Evolutionary conservation across 768 basidiomycete genomes (phyloP).

Genomic region (Boletus vinaceobasis): DNA sequence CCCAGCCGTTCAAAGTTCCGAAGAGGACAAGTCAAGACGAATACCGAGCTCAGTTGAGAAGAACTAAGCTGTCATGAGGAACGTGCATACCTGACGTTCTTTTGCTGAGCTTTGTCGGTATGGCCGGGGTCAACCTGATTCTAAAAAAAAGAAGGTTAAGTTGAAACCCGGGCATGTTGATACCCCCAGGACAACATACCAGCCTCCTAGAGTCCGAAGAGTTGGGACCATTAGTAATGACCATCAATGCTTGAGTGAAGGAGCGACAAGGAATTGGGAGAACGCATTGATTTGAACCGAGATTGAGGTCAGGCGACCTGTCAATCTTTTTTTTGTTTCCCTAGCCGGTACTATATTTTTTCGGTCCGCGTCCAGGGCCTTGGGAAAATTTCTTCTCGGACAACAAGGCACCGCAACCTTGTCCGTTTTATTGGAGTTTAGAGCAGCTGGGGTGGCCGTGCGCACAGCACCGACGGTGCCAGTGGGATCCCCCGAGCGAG

Average conservation of each 20-base stretch:
- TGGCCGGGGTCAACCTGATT: neutral
- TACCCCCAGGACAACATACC: neutral
- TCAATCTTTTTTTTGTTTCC: slow-evolving; percentile 5
- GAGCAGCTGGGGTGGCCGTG: neutral
- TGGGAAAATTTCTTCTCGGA: slow-evolving; percentile 1
- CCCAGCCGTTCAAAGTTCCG: slow-evolving; percentile 16
- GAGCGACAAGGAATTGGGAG: neutral
- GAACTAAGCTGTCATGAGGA: slow-evolving; percentile 3
- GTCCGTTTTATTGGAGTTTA: neutral
- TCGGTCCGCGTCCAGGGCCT: slow-evolving; percentile 3
- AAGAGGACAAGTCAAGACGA: neutral
- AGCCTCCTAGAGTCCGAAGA: neutral
- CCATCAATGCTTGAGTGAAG: neutral
- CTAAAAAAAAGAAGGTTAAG: neutral
- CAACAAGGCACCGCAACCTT: neutral
- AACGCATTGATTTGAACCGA: neutral
- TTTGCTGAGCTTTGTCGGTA: slow-evolving; percentile 1
- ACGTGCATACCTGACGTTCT: slow-evolving; percentile 2
- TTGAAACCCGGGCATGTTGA: neutral
- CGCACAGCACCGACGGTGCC: neutral
- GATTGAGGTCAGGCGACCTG: slow-evolving; percentile 1
- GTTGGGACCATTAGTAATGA: neutral
- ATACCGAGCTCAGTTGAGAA: slow-evolving; percentile 5
- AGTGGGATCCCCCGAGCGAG: neutral
- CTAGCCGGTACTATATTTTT: neutral